A percentile compares a stretch with the other conserved stretches of the same genome.
Evolutionary conservation across 2,329 filamentous ascomycete species (phyloP).

Genomic region (Sarocladiaceae sp.): DNA sequence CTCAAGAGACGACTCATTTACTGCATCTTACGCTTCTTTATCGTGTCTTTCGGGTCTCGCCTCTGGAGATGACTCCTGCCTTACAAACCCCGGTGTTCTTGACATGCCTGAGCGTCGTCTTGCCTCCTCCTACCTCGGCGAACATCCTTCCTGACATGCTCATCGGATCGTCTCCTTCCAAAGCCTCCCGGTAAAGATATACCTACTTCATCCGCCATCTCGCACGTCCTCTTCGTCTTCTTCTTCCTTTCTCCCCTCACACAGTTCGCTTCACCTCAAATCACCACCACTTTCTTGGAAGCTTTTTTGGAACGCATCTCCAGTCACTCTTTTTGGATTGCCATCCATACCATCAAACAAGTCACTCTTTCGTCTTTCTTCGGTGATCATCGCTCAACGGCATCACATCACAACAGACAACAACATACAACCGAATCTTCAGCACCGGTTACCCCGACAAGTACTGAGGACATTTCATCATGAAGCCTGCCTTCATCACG

Average conservation of each 20-base stretch:
- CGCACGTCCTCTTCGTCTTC: constrained; percentile 11
- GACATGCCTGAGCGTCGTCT: too few relatives aligned
- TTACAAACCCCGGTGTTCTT: too few relatives aligned
- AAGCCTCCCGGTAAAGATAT: background rate
- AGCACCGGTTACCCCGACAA: background rate
- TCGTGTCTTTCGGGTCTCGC: background rate
- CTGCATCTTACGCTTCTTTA: background rate
- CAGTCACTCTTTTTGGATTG: constrained; percentile 24
- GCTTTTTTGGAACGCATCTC: constrained; percentile 20
- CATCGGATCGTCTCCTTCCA: constrained; percentile 2
- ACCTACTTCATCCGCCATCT: constrained; percentile 1
- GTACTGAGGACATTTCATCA: background rate
- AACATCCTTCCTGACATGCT: background rate
- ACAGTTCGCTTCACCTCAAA: constrained; percentile 18
- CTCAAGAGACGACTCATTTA: background rate
- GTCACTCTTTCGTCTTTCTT: constrained; percentile 17
- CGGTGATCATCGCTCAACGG: constrained; percentile 29
- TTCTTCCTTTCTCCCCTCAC: constrained; percentile 14
- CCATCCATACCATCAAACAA: constrained; percentile 1
- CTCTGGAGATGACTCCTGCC: too few relatives aligned
- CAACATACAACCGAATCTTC: background rate
- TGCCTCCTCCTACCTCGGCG: background rate
- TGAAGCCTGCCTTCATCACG: background rate
- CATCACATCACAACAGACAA: constrained; percentile 19
- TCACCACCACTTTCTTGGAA: constrained; percentile 21